Base-by-base conservation (phyloP, 371 early-diverging fungal genomes). In the Mucor plumbeus region DNA sequence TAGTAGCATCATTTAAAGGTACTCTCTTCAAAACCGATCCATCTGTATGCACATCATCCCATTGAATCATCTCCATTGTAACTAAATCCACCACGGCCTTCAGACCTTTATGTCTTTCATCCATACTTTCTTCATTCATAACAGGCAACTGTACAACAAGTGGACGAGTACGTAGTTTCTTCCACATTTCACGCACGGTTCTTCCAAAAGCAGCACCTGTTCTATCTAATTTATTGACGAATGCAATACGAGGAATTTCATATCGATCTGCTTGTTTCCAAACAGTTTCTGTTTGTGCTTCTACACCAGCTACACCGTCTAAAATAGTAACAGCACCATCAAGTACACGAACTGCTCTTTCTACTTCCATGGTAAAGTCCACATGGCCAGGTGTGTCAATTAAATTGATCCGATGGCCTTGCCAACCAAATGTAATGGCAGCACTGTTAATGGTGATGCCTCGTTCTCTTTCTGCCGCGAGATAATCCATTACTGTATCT, bases 351-450 rank as follows among this genome's bases (percentile, higher is more conserved):
- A 98, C 83, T 6, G 94, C 87, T 1, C 98, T 86, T 72, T 98
- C 97, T 0, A 98, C 98, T 73, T 98, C 99, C 60, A 97, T 90
- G 0, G 96, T 97, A 65, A 98, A 98, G 76, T 98, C 98, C 0
- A 95, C 94, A 65, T 98, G 99, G 0, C 99, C 99, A 0, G 99
- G 98, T 5, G 97, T 97, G 72, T 98, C 99, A 57, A 98, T 96
- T 59, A 98, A 71, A 72, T 98, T 96, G 73, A 98, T 85, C 11
- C 88, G 90, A 67, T 93, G 87, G 47, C 86, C 87, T 17, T 85
- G 76, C 98, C 98, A 98, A 3, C 89, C 90, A 74, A 96, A 92
- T 15, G 97, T 96, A 39, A 97, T 97, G 11, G 97, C 95, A 0
- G 99, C 98, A 6, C 95, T 93, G 40, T 90, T 90, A 70, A 98